Evolutionary conservation across 2,329 filamentous ascomycete genomes (phyloP).

Genomic region (Canariomyces notabilis): DNA sequence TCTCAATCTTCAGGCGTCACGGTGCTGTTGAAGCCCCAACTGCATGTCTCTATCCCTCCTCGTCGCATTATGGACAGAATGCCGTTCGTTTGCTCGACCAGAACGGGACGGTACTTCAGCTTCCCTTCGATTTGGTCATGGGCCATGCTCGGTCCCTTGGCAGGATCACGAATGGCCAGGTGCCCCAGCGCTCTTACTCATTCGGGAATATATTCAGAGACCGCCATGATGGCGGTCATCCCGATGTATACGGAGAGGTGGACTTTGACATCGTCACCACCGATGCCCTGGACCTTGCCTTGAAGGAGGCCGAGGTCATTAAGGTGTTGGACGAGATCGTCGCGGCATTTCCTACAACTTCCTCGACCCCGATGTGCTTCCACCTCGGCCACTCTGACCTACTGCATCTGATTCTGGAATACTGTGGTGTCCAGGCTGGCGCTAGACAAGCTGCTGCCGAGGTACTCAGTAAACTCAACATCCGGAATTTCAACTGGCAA

Average conservation of each 20-base stretch:
- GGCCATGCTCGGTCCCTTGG: slow-evolving; percentile 83
- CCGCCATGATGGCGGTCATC: slow-evolving; percentile 71
- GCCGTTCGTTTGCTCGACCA: slow-evolving; percentile 76
- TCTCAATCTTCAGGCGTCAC: slow-evolving; percentile 78
- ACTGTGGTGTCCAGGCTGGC: slow-evolving; percentile 69
- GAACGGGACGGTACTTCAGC: slow-evolving; percentile 80
- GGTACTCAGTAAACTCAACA: slow-evolving; percentile 79
- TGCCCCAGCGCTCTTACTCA: slow-evolving; percentile 71
- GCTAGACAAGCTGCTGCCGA: slow-evolving; percentile 73
- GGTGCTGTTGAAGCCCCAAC: slow-evolving; percentile 79
- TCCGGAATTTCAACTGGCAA: slow-evolving; percentile 73
- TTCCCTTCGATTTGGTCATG: slow-evolving; percentile 91
- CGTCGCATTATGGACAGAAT: slow-evolving; percentile 68
- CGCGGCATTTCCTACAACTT: slow-evolving; percentile 69
- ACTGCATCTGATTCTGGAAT: slow-evolving; percentile 82
- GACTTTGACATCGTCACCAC: slow-evolving; percentile 94
- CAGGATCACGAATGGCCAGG: slow-evolving; percentile 55
- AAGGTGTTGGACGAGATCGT: slow-evolving; percentile 93
- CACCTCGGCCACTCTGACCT: slow-evolving; percentile 86
- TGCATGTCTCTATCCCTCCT: slow-evolving; percentile 74
- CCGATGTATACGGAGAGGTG: slow-evolving; percentile 77
- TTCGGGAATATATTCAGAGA: slow-evolving; percentile 88
- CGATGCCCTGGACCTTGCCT: slow-evolving; percentile 71
- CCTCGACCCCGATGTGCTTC: slow-evolving; percentile 73
- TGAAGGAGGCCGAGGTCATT: slow-evolving; percentile 90